Percentiles rank a stretch among this genome's conserved stretches.
Evolutionary conservation across 345 rosid species (phyloP).

Genomic region (Citrus cavaleriei): DNA sequence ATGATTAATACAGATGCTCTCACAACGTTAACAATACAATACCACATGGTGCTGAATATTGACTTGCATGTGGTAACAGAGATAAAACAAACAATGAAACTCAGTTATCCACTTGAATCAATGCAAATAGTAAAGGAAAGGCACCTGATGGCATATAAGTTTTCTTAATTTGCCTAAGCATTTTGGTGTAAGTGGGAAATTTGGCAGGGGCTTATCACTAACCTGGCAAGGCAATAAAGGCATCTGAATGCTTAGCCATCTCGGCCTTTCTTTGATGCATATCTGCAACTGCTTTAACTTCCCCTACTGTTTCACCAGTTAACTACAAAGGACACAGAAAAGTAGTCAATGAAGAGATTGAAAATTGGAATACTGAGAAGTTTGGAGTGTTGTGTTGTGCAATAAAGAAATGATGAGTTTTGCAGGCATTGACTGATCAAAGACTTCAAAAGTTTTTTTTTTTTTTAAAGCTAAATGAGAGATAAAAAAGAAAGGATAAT

Average conservation of each 20-base stretch:
- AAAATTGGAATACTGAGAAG: slow-evolving; percentile 9
- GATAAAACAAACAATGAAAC: slow-evolving; percentile 3
- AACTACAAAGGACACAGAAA: slow-evolving; percentile 55
- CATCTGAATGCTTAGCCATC: slow-evolving; percentile 99
- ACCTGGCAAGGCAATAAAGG: slow-evolving; percentile 99
- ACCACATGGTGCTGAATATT: not conserved
- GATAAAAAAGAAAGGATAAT: slow-evolving; percentile 1
- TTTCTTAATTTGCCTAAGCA: slow-evolving; percentile 18
- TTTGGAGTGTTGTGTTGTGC: slow-evolving; percentile 34
- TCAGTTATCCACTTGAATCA: slow-evolving; percentile 13
- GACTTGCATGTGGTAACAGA: not conserved
- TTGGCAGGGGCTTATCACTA: slow-evolving; percentile 22
- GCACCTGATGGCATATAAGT: slow-evolving; percentile 18
- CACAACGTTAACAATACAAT: not conserved
- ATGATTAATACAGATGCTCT: slow-evolving; percentile 39
- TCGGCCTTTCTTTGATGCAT: slow-evolving; percentile 99
- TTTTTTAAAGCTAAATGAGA: slow-evolving; percentile 6
- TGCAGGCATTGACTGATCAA: slow-evolving; percentile 31
- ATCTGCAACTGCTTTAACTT: slow-evolving; percentile 98
- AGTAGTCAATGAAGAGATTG: slow-evolving; percentile 4
- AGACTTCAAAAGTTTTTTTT: slow-evolving; percentile 13
- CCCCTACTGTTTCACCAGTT: slow-evolving; percentile 99
- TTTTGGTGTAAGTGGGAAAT: slow-evolving; percentile 19
- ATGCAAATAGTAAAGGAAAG: slow-evolving; percentile 2
- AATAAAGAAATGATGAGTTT: slow-evolving; percentile 52